Percentiles rank a stretch among this genome's conserved stretches.
These are phyloP conservation scores for Colletotrichum acutatum DNA, from an alignment of 2,329 filamentous ascomycete species.

Conservation along the genomic window DNA sequence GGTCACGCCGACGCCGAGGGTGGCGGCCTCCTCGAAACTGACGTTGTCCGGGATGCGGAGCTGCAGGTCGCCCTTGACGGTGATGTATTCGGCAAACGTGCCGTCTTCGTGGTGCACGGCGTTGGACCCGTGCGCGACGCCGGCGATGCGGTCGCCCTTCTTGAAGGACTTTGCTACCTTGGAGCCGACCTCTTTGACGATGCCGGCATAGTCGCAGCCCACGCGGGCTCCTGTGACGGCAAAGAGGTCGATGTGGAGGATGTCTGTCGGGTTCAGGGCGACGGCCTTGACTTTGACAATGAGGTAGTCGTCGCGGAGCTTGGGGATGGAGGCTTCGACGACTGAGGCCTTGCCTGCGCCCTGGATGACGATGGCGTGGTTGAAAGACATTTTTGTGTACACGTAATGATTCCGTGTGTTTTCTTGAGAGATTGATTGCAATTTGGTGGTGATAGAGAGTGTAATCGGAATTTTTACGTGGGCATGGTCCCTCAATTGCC, in stretches of 20 bases:
- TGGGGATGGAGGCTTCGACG: slow-evolving; percentile 11
- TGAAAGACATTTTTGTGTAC: background rate
- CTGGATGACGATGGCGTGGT: slow-evolving; percentile 2
- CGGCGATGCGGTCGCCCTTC: slow-evolving; percentile 59
- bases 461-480: no score
- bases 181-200: slow-evolving; percentile 57
- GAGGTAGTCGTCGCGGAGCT: slow-evolving; percentile 37
- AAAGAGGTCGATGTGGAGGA: slow-evolving; percentile 44
- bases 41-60: slow-evolving; percentile 56
- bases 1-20: background rate
- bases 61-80: slow-evolving; percentile 51
- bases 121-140: slow-evolving; percentile 40
- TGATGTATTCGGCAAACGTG: slow-evolving; percentile 51
- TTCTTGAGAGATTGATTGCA: background rate
- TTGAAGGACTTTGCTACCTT: slow-evolving; percentile 54
- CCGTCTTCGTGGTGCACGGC: slow-evolving; percentile 47
- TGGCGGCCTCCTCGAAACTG: slow-evolving; percentile 43
- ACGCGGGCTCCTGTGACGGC: background rate
- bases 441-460: background rate
- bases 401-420: background rate
- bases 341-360: slow-evolving; percentile 15
- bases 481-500: background rate
- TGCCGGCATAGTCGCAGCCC: slow-evolving; percentile 44
- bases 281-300: slow-evolving; percentile 44
- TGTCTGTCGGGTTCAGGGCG: slow-evolving; percentile 49